These are phyloP conservation scores for Neocallimastix lanati DNA, from an alignment of 192 early-diverging fungal species.

Conservation along the genomic window DNA sequence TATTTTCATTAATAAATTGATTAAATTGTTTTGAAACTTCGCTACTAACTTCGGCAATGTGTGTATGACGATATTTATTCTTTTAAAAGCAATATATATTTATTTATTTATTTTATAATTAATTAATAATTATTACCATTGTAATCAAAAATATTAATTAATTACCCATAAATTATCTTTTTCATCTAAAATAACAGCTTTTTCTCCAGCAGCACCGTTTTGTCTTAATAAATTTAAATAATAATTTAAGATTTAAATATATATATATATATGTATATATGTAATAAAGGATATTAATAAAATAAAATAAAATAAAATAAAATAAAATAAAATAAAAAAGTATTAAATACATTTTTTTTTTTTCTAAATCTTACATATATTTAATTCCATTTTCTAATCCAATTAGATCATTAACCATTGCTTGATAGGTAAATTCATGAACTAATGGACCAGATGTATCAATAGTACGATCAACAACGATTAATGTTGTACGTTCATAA, in stretches of 20 bases:
- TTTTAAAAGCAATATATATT: too few relatives aligned
- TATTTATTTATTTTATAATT: too few relatives aligned
- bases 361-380: constrained; percentile 44
- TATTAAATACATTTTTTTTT: too few relatives aligned
- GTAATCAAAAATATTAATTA: too few relatives aligned
- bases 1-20: constrained; percentile 62
- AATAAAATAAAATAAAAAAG: too few relatives aligned
- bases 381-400: constrained; percentile 35
- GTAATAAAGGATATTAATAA: too few relatives aligned
- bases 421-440: constrained; percentile 99
- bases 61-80: constrained; percentile 52
- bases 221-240: too few relatives aligned
- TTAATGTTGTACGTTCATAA: constrained; percentile 43
- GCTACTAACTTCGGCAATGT: constrained; percentile 60
- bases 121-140: too few relatives aligned
- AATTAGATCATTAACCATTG: constrained; percentile 89
- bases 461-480: constrained; percentile 79
- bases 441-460: constrained; percentile 79
- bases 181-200: constrained; percentile 47
- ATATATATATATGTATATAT: too few relatives aligned
- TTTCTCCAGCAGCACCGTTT: constrained; percentile 14
- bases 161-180: constrained; percentile 53
- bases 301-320: too few relatives aligned
- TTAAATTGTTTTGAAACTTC: constrained; percentile 55
- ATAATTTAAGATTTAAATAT: too few relatives aligned